Evolutionary conservation across 78 protist species (phyloP).

Genomic region (Polysphondylium violaceum): DNA sequence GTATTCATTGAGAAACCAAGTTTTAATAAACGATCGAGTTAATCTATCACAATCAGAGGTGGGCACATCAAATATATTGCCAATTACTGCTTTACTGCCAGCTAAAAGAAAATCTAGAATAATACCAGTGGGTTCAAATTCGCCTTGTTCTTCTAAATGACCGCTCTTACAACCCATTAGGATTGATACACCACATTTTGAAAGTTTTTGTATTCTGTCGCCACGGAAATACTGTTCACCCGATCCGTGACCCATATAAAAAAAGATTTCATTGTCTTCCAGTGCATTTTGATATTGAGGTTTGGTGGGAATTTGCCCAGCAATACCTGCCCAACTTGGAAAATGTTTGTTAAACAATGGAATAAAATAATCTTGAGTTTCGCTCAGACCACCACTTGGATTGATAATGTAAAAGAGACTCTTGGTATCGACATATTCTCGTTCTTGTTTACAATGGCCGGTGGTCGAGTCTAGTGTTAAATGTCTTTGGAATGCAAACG

Average conservation of each 20-base stretch:
- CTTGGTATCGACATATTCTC: conserved; percentile 17
- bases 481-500: conserved; percentile 51
- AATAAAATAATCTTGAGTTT: conserved; percentile 36
- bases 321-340: conserved; percentile 76
- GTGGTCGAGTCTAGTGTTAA: not conserved
- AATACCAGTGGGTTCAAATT: conserved; percentile 80
- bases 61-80: conserved; percentile 66
- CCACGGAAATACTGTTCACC: conserved; percentile 82
- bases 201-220: conserved; percentile 37
- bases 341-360: conserved; percentile 6
- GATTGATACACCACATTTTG: conserved; percentile 56
- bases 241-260: conserved; percentile 89
- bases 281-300: conserved; percentile 46
- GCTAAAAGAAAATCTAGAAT: conserved; percentile 69
- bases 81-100: conserved; percentile 50
- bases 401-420: conserved; percentile 68
- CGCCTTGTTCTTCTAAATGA: conserved; percentile 68
- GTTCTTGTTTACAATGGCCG: not conserved
- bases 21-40: conserved; percentile 20
- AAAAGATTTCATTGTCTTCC: conserved; percentile 32
- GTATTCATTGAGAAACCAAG: conserved; percentile 26
- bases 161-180: conserved; percentile 89
- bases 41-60: conserved; percentile 58
- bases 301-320: conserved; percentile 49
- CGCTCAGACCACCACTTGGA: conserved; percentile 72